These are phyloP conservation scores for Paragyromitra xinjiangensis DNA, from an alignment of 495 filamentous ascomycete genomes.

Conservation along the genomic window DNA sequence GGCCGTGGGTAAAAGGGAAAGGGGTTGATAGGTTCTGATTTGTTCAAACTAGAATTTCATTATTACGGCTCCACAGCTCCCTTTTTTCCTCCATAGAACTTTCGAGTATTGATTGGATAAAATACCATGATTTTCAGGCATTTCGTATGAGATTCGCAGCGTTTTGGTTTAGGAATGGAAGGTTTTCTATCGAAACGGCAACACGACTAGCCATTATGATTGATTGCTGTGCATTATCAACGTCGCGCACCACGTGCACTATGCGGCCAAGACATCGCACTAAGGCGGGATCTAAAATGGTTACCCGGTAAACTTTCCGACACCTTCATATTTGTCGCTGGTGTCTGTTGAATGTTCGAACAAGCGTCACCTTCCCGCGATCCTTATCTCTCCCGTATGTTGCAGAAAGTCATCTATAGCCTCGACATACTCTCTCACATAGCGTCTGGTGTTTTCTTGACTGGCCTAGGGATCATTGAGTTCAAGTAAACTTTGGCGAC, in stretches of 20 bases:
- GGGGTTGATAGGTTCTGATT: background rate
- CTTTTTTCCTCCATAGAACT: background rate
- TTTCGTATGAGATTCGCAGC: too few relatives aligned
- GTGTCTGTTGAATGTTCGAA: constrained; percentile 2
- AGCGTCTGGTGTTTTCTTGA: constrained; percentile 8
- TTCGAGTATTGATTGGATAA: too few relatives aligned
- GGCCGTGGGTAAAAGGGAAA: background rate
- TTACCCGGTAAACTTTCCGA: constrained; percentile 36
- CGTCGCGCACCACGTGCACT: constrained; percentile 3
- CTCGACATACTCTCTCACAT: constrained; percentile 26
- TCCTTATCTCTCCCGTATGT: constrained; percentile 20
- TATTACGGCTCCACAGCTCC: background rate
- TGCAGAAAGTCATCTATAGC: constrained; percentile 33
- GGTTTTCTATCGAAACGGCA: background rate
- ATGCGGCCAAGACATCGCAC: constrained; percentile 22
- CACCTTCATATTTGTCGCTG: constrained; percentile 1
- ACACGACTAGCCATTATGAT: background rate
- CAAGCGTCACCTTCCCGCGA: constrained; percentile 13
- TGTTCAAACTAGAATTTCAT: background rate
- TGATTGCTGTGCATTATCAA: background rate
- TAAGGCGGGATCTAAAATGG: constrained; percentile 10
- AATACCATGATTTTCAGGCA: too few relatives aligned
- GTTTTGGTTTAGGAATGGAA: background rate
- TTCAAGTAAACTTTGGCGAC: constrained; percentile 16
- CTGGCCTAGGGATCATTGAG: background rate